Evolutionary conservation across 257 asterid species (phyloP).

Genomic region (Solanum bukasovii): DNA sequence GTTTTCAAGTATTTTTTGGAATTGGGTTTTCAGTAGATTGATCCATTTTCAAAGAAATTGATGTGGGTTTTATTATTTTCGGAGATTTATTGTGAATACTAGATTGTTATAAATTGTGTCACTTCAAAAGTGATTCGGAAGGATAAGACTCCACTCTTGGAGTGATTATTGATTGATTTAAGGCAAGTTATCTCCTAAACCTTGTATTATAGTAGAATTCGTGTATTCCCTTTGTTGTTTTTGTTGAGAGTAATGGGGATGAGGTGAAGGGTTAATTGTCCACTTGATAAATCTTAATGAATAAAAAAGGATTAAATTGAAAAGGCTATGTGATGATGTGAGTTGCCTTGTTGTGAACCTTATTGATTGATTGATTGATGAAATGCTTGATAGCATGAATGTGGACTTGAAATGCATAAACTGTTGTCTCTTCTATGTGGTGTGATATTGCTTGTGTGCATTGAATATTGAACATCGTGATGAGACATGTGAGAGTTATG

Average conservation of each 20-base stretch:
- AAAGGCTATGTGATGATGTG: not conserved
- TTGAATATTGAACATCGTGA: not conserved
- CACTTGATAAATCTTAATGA: no score
- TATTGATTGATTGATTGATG: not conserved
- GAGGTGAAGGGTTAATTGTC: not conserved
- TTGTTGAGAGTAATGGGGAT: no score
- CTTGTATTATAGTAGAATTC: no score
- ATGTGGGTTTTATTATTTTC: not conserved
- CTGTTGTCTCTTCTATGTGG: not conserved
- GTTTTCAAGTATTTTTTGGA: not conserved
- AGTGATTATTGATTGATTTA: not conserved
- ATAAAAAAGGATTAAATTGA: no score
- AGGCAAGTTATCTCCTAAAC: no score
- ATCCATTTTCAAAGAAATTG: not conserved
- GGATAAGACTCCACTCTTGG: not conserved
- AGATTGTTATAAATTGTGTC: no score
- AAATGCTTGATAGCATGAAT: no score
- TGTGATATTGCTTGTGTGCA: not conserved
- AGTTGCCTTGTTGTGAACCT: not conserved
- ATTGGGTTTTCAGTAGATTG: not conserved
- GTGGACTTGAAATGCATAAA: not conserved
- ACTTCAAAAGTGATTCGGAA: no score
- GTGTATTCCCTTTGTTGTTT: no score
- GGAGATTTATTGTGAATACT: not conserved
- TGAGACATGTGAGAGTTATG: not conserved